Percentiles rank a stretch among this genome's conserved stretches.
Conservation (phyloP, 202 grass and related monocot genomes). For the Alloteropsis angusta region DNA sequence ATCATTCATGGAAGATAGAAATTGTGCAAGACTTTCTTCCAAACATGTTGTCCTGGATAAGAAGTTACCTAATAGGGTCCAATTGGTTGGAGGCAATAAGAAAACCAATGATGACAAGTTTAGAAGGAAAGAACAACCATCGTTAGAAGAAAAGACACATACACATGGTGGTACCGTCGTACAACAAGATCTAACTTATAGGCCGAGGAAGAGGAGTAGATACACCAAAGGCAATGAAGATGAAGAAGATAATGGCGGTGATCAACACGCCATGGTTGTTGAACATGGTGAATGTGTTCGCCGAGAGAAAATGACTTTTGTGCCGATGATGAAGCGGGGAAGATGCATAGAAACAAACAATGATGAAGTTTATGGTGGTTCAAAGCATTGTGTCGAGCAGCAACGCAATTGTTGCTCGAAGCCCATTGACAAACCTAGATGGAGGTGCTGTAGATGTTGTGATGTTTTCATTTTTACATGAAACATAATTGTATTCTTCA, state of each 20-base stretch:
- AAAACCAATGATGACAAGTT: not conserved
- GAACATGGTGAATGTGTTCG: not conserved
- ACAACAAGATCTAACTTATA: not conserved
- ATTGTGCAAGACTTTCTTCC: not conserved
- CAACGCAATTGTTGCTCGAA: not conserved
- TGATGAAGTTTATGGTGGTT: not conserved
- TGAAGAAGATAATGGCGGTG: not conserved
- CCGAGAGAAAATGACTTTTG: not conserved
- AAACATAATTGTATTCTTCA: not conserved
- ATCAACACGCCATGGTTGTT: not conserved
- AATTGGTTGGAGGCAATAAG: not conserved
- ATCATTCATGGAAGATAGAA: not conserved
- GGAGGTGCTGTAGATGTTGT: slow-evolving; percentile 15
- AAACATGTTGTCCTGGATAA: no score
- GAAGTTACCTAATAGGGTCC: not conserved
- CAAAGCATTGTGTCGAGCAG: not conserved
- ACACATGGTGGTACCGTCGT: not conserved
- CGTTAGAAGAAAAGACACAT: not conserved
- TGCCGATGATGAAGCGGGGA: not conserved
- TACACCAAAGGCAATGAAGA: not conserved
- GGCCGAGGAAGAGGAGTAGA: not conserved
- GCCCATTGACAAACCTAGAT: slow-evolving; percentile 25
- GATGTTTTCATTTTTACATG: not conserved
- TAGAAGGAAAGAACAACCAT: not conserved
- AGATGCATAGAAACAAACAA: not conserved